These are phyloP conservation scores for Cutaneotrichosporon cutaneum DNA, from an alignment of 1,284 basidiomycete species.

Conservation along the genomic window DNA sequence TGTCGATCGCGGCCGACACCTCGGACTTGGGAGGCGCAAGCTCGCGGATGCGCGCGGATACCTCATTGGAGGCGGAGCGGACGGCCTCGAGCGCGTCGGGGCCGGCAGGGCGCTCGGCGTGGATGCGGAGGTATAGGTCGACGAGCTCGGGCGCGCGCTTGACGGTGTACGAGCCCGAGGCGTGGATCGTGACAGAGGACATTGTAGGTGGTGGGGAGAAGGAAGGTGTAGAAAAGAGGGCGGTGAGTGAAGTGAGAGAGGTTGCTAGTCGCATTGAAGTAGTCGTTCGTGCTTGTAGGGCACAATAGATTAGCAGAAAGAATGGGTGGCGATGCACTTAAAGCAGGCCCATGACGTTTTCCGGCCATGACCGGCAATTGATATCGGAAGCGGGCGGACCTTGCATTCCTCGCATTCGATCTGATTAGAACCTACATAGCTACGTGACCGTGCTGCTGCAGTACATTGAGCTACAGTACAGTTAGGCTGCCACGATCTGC, in stretches of 20 bases:
- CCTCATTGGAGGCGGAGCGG: not conserved
- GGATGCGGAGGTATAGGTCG: constrained; percentile 9
- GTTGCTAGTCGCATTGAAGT: not conserved
- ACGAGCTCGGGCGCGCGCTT: constrained; percentile 17
- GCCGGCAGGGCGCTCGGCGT: not conserved
- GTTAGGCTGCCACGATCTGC: not conserved
- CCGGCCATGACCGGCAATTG: too few relatives aligned
- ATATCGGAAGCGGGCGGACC: not conserved
- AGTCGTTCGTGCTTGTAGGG: too few relatives aligned
- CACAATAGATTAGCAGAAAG: not conserved
- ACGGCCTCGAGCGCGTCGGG: not conserved
- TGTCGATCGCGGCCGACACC: constrained; percentile 4
- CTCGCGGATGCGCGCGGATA: not conserved
- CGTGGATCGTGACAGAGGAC: constrained; percentile 4
- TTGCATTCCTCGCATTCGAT: not conserved
- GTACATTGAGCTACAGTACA: not conserved
- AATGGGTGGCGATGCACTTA: not conserved
- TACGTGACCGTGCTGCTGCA: too few relatives aligned
- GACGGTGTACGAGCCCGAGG: constrained; percentile 5
- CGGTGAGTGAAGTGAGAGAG: not conserved
- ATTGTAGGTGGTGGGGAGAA: not conserved
- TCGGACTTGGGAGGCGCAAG: constrained; percentile 12
- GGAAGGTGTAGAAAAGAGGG: not conserved
- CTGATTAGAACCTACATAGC: too few relatives aligned
- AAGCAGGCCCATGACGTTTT: too few relatives aligned